Conservation (phyloP, 2,329 filamentous ascomycete genomes). For the Camptophora hylomeconis region DNA sequence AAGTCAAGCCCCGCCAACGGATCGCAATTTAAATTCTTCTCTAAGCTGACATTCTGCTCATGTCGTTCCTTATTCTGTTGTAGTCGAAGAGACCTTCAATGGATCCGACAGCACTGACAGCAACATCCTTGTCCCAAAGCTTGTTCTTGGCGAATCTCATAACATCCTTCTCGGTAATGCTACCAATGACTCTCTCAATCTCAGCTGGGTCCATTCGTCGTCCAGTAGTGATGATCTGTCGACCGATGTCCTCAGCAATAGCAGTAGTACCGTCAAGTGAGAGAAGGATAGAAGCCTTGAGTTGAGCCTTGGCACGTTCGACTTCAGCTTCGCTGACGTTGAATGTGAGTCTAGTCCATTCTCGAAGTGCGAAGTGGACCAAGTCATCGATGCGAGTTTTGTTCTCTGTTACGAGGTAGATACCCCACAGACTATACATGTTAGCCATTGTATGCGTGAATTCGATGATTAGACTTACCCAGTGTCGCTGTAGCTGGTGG, state of each 20-base stretch:
- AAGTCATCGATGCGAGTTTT: conserved; percentile 81
- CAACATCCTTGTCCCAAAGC: conserved; percentile 95
- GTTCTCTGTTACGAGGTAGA: conserved; percentile 93
- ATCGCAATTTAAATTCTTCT: no score
- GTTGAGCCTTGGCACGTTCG: conserved; percentile 96
- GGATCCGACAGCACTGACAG: conserved; percentile 80
- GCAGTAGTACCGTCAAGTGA: conserved; percentile 96
- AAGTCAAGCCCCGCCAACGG: no score
- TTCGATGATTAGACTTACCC: conserved; percentile 48
- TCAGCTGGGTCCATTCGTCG: conserved; percentile 82
- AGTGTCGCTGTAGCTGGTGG: conserved; percentile 97
- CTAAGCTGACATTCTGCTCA: conserved; percentile 58
- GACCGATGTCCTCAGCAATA: conserved; percentile 94
- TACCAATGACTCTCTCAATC: conserved; percentile 82
- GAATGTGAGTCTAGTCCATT: conserved; percentile 91
- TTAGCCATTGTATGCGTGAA: conserved; percentile 20
- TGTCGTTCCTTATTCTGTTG: conserved; percentile 54
- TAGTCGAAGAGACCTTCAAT: conserved; percentile 64
- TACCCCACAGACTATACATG: conserved; percentile 78
- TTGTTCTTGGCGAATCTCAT: conserved; percentile 93
- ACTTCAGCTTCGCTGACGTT: conserved; percentile 81
- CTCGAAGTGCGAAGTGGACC: conserved; percentile 93
- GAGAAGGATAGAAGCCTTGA: conserved; percentile 95
- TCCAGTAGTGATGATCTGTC: conserved; percentile 95
- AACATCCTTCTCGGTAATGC: conserved; percentile 87